Evolutionary conservation across 1,139 yeast genomes (phyloP).

Genomic region (Nakaseomyces kungkrabaensis): DNA sequence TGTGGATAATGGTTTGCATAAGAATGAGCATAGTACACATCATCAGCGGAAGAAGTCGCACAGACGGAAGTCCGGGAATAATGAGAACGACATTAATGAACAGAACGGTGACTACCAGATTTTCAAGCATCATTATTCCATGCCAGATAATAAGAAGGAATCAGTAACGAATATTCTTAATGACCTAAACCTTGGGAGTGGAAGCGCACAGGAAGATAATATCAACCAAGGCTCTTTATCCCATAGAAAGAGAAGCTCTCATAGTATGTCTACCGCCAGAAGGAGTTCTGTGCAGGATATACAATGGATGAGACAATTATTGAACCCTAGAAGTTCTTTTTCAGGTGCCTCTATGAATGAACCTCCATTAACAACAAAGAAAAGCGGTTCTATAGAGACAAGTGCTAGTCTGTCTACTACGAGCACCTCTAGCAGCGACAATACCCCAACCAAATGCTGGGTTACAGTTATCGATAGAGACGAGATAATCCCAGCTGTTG

Average conservation of each 20-base stretch:
- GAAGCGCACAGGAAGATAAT: neutral
- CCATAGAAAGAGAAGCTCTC: neutral
- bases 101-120: constrained; percentile 15
- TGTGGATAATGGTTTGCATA: neutral
- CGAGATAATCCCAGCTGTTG: constrained; percentile 15
- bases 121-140: constrained; percentile 22
- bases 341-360: constrained; percentile 24
- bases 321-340: constrained; percentile 30
- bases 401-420: neutral
- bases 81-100: neutral
- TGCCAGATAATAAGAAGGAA: constrained; percentile 16
- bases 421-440: neutral
- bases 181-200: constrained; percentile 14
- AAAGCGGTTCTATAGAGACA: constrained; percentile 2
- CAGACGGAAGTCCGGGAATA: constrained; percentile 1
- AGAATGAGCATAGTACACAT: neutral
- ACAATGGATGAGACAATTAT: constrained; percentile 25
- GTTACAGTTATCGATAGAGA: constrained; percentile 19
- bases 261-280: constrained; percentile 9
- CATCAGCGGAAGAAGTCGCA: constrained; percentile 7
- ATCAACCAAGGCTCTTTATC: neutral
- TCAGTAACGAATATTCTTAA: constrained; percentile 17
- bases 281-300: constrained; percentile 27
- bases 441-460: constrained; percentile 19
- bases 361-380: constrained; percentile 7